Conservation (phyloP, 306 rosid genomes). For the Citrullus mucosospermus region DNA sequence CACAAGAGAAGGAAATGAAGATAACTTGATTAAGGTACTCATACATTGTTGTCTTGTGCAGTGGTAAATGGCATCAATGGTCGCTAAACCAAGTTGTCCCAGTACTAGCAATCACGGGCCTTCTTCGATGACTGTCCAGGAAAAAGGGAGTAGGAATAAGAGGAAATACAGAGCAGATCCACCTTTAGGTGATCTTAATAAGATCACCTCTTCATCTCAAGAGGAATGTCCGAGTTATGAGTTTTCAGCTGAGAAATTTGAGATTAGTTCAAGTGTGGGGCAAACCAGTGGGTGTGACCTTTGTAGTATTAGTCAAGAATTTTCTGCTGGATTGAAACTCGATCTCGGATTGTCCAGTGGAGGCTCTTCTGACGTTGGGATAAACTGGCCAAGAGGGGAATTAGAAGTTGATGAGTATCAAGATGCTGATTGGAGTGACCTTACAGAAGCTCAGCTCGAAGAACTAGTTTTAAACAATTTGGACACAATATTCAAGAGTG, state of each 20-base stretch:
- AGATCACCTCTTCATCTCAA: slow-evolving; percentile 38
- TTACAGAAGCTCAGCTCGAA: slow-evolving; percentile 67
- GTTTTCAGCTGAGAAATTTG: slow-evolving; percentile 69
- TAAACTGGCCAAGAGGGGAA: slow-evolving; percentile 44
- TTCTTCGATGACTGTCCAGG: slow-evolving; percentile 52
- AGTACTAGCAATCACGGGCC: slow-evolving; percentile 32
- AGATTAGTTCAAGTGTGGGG: slow-evolving; percentile 30
- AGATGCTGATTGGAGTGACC: slow-evolving; percentile 81
- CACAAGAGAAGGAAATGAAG: background rate
- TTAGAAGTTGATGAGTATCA: slow-evolving; percentile 45
- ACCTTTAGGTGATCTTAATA: slow-evolving; percentile 43
- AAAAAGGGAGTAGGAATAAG: slow-evolving; percentile 81
- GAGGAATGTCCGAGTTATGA: slow-evolving; percentile 56
- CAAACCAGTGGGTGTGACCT: slow-evolving; percentile 35
- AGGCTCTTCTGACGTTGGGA: slow-evolving; percentile 29
- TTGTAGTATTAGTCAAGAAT: slow-evolving; percentile 37
- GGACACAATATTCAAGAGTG: slow-evolving; percentile 60
- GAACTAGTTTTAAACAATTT: slow-evolving; percentile 62
- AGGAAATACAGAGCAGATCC: slow-evolving; percentile 96
- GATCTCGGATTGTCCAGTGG: slow-evolving; percentile 63
- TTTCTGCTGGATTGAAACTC: slow-evolving; percentile 65
- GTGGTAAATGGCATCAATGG: slow-evolving; percentile 75
- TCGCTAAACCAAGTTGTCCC: slow-evolving; percentile 28
- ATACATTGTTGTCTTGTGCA: slow-evolving; percentile 23
- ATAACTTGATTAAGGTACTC: slow-evolving; percentile 13